Conservation (phyloP, 805 yeast species). For the Lipomyces mesembrius region DNA sequence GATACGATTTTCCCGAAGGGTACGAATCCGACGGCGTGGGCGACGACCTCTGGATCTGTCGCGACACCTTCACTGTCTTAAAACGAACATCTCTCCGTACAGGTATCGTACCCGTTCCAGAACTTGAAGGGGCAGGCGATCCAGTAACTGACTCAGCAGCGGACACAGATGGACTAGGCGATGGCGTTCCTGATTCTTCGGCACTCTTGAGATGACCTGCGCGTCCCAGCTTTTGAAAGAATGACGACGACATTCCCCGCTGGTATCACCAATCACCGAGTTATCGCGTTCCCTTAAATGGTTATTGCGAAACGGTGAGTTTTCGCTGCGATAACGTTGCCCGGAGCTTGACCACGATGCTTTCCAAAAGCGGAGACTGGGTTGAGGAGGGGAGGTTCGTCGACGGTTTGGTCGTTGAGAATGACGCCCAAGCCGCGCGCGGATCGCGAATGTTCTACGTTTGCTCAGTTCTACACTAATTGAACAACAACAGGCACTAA, state of each 20-base stretch:
- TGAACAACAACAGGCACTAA: neutral
- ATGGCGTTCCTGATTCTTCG: conserved; percentile 3
- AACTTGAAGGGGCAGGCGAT: conserved; percentile 2
- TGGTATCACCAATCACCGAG: neutral
- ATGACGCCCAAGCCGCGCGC: neutral
- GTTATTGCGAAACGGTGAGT: neutral
- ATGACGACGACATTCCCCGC: conserved; percentile 18
- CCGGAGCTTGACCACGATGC: neutral
- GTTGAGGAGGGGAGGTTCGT: too few relatives aligned
- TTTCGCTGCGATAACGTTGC: neutral
- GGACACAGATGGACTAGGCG: conserved; percentile 7
- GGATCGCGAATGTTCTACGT: too few relatives aligned
- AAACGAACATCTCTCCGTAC: conserved; percentile 19
- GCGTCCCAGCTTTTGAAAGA: conserved; percentile 14
- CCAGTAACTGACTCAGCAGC: neutral
- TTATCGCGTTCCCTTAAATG: neutral
- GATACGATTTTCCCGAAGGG: conserved; percentile 12
- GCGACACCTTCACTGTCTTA: conserved; percentile 27
- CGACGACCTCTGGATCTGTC: conserved; percentile 22
- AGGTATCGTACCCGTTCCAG: neutral
- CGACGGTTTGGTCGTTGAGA: too few relatives aligned
- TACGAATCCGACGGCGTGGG: conserved; percentile 6
- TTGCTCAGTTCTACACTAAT: neutral
- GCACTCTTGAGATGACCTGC: neutral
- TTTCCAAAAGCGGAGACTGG: too few relatives aligned